Evolutionary conservation across 2,329 filamentous ascomycete species (phyloP).

Genomic region (Botrytis paeoniae): DNA sequence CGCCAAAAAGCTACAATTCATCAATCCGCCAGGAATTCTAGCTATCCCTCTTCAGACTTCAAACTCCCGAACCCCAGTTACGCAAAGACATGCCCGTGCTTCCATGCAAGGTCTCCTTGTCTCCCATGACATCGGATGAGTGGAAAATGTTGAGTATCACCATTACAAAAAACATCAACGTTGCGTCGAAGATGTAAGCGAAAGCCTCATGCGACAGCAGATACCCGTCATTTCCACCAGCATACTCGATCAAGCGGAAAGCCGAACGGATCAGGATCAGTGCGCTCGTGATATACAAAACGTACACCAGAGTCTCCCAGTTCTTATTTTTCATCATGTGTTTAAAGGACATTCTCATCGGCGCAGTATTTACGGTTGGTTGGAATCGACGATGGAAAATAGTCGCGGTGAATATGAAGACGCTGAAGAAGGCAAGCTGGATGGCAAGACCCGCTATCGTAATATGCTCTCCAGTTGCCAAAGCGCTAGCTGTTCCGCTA

Average conservation of each 20-base stretch:
- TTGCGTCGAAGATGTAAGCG: constrained; percentile 46
- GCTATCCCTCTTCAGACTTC: not conserved
- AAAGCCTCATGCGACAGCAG: constrained; percentile 45
- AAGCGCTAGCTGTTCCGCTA: constrained; percentile 33
- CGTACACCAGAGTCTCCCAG: constrained; percentile 38
- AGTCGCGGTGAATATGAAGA: constrained; percentile 42
- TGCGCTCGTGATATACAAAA: constrained; percentile 41
- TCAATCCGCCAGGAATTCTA: not conserved
- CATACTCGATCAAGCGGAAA: constrained; percentile 48
- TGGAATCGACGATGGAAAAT: constrained; percentile 16
- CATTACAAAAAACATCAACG: constrained; percentile 42
- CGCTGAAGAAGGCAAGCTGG: constrained; percentile 48
- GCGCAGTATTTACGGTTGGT: constrained; percentile 4
- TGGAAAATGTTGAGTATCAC: constrained; percentile 38
- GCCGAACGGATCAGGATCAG: constrained; percentile 48
- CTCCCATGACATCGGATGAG: constrained; percentile 26
- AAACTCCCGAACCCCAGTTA: not conserved
- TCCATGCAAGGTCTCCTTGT: not conserved
- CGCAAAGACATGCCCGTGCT: not conserved
- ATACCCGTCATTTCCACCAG: constrained; percentile 43
- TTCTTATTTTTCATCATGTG: not conserved
- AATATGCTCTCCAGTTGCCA: constrained; percentile 40
- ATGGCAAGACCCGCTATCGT: constrained; percentile 48
- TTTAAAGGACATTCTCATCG: not conserved
- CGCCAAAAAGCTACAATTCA: not conserved